phyloP scores from a whole-genome alignment of 2,329 filamentous ascomycete genomes.

The Microsporum canis region DNA sequence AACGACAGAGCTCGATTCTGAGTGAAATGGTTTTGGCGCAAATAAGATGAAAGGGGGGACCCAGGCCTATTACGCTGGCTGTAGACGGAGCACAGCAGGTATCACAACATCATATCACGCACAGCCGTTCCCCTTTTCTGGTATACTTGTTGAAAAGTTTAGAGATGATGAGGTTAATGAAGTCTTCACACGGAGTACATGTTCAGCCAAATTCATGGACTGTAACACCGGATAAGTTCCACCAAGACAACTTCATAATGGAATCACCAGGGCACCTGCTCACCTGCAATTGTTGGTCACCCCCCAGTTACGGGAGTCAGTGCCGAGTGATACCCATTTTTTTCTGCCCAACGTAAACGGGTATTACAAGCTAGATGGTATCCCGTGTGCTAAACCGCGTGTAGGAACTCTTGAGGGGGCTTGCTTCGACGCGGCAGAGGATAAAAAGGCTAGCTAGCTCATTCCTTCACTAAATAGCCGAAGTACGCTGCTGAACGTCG shows the following conservation, averaged over 20 bases:
- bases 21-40: background rate
- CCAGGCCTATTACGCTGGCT: background rate
- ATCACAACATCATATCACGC: slow-evolving; percentile 2
- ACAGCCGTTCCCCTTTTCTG: background rate
- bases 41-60: background rate
- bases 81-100: background rate
- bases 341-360: background rate
- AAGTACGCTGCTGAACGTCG: background rate
- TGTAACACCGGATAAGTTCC: background rate
- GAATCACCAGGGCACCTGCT: background rate
- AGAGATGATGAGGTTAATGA: background rate
- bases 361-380: background rate
- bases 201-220: background rate
- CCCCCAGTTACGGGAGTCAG: background rate
- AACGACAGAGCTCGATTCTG: background rate
- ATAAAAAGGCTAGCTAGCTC: background rate
- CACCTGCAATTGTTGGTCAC: background rate
- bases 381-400: background rate
- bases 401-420: background rate
- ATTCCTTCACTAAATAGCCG: slow-evolving; percentile 2
- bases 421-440: background rate
- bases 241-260: background rate
- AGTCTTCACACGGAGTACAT: background rate
- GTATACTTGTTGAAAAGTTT: background rate
- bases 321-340: background rate